These are phyloP conservation scores for Rhododendron griersonianum DNA, from an alignment of 148 eudicot genomes.

Conservation along the genomic window DNA sequence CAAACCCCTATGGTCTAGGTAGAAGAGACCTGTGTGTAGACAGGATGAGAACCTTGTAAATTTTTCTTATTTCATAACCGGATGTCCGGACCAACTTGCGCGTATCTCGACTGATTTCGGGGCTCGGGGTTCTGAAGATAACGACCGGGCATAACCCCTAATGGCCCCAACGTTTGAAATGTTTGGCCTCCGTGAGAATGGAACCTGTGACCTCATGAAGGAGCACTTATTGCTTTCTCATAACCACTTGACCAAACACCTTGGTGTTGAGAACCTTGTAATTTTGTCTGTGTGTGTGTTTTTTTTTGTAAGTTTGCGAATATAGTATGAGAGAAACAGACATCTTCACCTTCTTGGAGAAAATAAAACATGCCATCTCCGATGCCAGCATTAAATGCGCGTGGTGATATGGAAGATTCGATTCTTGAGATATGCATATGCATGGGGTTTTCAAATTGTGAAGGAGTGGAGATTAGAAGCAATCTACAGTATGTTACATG, in stretches of 20 bases:
- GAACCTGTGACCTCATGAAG: no score
- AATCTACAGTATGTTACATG: neutral
- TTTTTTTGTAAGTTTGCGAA: conserved; percentile 26
- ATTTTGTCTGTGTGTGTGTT: conserved; percentile 32
- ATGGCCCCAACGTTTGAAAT: no score
- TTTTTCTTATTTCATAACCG: no score
- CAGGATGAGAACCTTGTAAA: conserved; percentile 70
- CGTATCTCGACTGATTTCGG: no score
- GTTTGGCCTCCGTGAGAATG: no score
- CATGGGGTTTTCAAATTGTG: conserved; percentile 29
- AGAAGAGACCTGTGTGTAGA: conserved; percentile 41
- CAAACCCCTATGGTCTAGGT: conserved; percentile 48
- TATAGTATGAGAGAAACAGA: conserved; percentile 60
- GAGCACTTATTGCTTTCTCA: no score
- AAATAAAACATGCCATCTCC: conserved; percentile 57
- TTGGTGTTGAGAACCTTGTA: conserved; percentile 49
- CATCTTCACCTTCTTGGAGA: conserved; percentile 77
- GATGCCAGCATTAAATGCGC: conserved; percentile 70
- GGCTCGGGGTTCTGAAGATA: no score
- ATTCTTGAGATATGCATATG: conserved; percentile 51
- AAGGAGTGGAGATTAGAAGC: conserved; percentile 21
- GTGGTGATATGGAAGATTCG: conserved; percentile 88
- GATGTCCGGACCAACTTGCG: no score
- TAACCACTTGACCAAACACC: no score
- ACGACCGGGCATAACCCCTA: conserved; percentile 17